These are phyloP conservation scores for Colletotrichum zoysiae DNA, from an alignment of 2,329 filamentous ascomycete species.

Conservation along the genomic window DNA sequence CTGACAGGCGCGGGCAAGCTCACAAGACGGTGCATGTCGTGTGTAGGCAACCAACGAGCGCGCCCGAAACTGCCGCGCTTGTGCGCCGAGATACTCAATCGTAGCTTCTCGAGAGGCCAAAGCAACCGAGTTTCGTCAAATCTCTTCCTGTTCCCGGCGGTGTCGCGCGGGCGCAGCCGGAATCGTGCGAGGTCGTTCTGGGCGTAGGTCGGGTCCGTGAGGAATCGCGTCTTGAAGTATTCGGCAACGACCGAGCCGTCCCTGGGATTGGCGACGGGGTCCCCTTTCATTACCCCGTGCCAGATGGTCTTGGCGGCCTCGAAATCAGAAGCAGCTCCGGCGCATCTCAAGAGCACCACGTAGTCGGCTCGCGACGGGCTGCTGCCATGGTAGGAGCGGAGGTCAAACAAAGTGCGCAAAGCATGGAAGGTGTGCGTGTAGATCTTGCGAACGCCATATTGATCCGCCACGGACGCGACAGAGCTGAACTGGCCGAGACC, in stretches of 20 bases:
- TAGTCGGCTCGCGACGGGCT: conserved; percentile 57
- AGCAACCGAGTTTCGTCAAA: conserved; percentile 18
- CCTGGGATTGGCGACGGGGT: conserved; percentile 48
- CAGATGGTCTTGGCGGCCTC: conserved; percentile 52
- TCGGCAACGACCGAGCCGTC: conserved; percentile 56
- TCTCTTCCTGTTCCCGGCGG: conserved; percentile 46
- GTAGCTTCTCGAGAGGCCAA: conserved; percentile 28
- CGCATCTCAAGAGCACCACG: conserved; percentile 59
- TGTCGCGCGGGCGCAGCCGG: conserved; percentile 55
- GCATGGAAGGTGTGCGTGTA: conserved; percentile 54
- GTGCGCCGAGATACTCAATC: conserved; percentile 17
- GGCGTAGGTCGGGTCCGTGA: conserved; percentile 60
- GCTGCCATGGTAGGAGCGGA: conserved; percentile 48
- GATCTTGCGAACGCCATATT: conserved; percentile 59
- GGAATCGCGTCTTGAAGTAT: conserved; percentile 61
- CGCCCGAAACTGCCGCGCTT: conserved; percentile 27
- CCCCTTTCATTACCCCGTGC: conserved; percentile 47
- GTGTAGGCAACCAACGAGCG: conserved; percentile 23
- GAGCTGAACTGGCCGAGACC: conserved; percentile 57
- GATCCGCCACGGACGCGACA: conserved; percentile 54
- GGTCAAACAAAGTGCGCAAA: conserved; percentile 51
- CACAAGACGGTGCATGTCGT: conserved; percentile 35
- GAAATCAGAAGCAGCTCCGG: conserved; percentile 59
- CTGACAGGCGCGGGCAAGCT: conserved; percentile 27
- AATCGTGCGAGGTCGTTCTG: conserved; percentile 59